phyloP scores from a whole-genome alignment of 306 rosid genomes.

The Urtica urens region DNA sequence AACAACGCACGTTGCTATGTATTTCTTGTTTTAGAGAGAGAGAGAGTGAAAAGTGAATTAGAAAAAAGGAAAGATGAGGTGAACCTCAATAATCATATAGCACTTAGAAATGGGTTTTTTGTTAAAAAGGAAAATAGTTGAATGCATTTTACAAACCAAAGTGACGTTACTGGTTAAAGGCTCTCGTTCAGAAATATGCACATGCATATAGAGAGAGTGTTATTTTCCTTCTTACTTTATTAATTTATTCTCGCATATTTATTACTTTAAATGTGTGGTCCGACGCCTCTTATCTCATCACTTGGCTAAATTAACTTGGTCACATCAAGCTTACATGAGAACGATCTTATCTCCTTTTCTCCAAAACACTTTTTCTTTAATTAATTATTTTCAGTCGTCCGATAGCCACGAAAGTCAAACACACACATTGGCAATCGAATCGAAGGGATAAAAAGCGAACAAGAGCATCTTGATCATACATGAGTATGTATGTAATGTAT shows the following conservation, averaged over 20 bases:
- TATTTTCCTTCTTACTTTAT: not conserved
- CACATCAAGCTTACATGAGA: constrained; percentile 47
- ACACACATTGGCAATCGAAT: too few species aligned
- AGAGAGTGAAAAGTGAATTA: too few species aligned
- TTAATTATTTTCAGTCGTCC: too few species aligned
- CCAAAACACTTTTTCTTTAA: too few species aligned
- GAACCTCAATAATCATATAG: constrained; percentile 65
- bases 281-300: constrained; percentile 50
- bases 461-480: too few species aligned
- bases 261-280: constrained; percentile 59
- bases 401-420: too few species aligned
- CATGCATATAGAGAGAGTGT: constrained; percentile 45
- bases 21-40: too few species aligned
- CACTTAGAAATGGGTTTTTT: constrained; percentile 19
- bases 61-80: constrained; percentile 39
- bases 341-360: constrained; percentile 18
- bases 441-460: too few species aligned
- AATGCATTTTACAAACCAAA: too few species aligned
- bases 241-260: not conserved
- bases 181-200: constrained; percentile 67
- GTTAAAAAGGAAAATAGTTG: not conserved
- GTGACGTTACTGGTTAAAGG: too few species aligned
- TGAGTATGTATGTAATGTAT: too few species aligned
- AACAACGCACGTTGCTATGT: too few species aligned
- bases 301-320: constrained; percentile 35